Conservation (phyloP, 2,329 filamentous ascomycete genomes). For the Mycosphaerella sp. region DNA sequence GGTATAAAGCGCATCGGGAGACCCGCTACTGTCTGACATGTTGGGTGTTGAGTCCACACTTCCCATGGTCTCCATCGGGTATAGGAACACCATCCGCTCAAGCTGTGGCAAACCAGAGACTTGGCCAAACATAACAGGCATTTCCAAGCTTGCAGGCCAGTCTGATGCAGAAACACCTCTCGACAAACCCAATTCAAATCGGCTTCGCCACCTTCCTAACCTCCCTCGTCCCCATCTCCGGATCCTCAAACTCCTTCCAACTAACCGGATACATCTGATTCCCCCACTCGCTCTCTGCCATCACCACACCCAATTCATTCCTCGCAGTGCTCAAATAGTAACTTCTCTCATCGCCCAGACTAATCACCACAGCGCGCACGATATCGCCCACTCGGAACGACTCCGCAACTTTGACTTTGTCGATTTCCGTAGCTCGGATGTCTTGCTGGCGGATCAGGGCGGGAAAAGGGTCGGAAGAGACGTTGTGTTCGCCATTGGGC, state of each 20-base stretch:
- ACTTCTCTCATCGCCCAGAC: slow-evolving; percentile 84
- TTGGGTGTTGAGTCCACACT: too few relatives aligned
- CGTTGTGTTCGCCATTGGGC: slow-evolving; percentile 35
- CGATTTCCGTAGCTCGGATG: slow-evolving; percentile 90
- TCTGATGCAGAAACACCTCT: too few relatives aligned
- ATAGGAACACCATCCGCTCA: too few relatives aligned
- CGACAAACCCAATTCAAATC: slow-evolving; percentile 53
- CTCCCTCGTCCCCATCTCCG: slow-evolving; percentile 69
- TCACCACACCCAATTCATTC: slow-evolving; percentile 88
- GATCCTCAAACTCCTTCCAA: slow-evolving; percentile 92
- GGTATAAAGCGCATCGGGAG: too few relatives aligned
- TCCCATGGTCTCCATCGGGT: too few relatives aligned
- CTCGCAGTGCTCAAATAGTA: slow-evolving; percentile 91
- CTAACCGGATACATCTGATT: slow-evolving; percentile 89
- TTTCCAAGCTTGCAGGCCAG: too few relatives aligned
- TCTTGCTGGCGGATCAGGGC: slow-evolving; percentile 57
- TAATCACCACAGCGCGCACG: slow-evolving; percentile 74
- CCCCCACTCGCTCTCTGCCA: slow-evolving; percentile 81
- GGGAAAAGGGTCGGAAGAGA: slow-evolving; percentile 29
- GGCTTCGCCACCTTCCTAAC: slow-evolving; percentile 90
- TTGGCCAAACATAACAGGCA: too few relatives aligned
- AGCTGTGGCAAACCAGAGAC: too few relatives aligned
- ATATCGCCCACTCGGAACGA: slow-evolving; percentile 91
- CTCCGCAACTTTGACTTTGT: slow-evolving; percentile 84
- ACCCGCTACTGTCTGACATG: too few relatives aligned